Evolutionary conservation across 805 yeast species (phyloP).

Genomic region (Kuraishia borneana): DNA sequence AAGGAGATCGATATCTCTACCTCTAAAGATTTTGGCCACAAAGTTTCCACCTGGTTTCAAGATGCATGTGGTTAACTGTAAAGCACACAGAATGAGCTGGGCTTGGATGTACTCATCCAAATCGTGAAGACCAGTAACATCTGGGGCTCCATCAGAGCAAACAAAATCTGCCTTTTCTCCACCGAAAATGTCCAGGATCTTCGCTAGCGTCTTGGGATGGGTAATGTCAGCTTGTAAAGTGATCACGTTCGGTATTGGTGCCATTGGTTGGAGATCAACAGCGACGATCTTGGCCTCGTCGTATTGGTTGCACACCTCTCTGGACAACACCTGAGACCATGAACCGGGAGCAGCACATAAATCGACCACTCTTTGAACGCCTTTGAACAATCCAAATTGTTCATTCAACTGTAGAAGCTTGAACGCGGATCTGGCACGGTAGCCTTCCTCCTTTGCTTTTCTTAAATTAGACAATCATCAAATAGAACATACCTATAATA

Average conservation of each 20-base stretch:
- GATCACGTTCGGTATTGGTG: conserved; percentile 86
- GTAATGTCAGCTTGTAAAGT: conserved; percentile 95
- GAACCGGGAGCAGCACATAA: conserved; percentile 98
- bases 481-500: conserved; percentile 40
- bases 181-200: conserved; percentile 71
- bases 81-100: conserved; percentile 81
- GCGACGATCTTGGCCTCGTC: conserved; percentile 63
- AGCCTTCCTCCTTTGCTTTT: conserved; percentile 95
- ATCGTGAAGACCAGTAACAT: conserved; percentile 95
- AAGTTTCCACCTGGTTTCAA: conserved; percentile 85
- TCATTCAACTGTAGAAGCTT: conserved; percentile 85
- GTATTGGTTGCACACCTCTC: conserved; percentile 33
- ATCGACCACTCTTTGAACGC: conserved; percentile 80
- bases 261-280: conserved; percentile 95
- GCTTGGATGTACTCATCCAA: conserved; percentile 96
- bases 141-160: conserved; percentile 97
- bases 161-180: conserved; percentile 94
- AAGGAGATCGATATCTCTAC: conserved; percentile 87
- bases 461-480: too few relatives aligned
- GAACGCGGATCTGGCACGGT: conserved; percentile 95
- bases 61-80: conserved; percentile 84
- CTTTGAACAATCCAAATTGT: conserved; percentile 71
- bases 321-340: conserved; percentile 91
- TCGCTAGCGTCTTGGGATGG: conserved; percentile 78
- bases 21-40: conserved; percentile 94